Evolutionary conservation across 176 grass and related monocot genomes (phyloP).

Genomic region (Typha latifolia): DNA sequence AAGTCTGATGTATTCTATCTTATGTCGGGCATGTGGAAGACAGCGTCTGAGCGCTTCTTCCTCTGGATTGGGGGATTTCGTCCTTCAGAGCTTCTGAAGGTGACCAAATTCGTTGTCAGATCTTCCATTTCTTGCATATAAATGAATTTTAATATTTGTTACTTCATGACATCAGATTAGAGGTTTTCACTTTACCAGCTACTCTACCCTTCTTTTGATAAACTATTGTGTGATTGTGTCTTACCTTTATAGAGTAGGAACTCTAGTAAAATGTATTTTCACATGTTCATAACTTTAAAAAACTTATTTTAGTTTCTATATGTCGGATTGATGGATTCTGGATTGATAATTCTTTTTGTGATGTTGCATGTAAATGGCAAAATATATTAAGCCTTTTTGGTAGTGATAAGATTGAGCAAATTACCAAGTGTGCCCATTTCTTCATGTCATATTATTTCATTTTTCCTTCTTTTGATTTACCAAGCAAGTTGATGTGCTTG

Average conservation of each 20-base stretch:
- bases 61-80: slow-evolving; percentile 97
- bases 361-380: not conserved
- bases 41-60: slow-evolving; percentile 81
- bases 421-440: not conserved
- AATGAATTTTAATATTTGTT: not conserved
- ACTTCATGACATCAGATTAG: not conserved
- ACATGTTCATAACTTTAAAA: too few species aligned
- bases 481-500: not conserved
- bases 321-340: too few species aligned
- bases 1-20: slow-evolving; percentile 70
- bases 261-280: too few species aligned
- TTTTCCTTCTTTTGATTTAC: not conserved
- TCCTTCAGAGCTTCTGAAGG: slow-evolving; percentile 95
- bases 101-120: not conserved
- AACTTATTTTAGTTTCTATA: too few species aligned
- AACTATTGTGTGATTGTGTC: too few species aligned
- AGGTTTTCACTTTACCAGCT: not conserved
- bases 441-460: not conserved
- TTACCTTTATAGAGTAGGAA: too few species aligned
- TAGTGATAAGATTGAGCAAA: not conserved
- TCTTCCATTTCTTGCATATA: not conserved
- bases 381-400: not conserved
- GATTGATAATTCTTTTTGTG: too few species aligned
- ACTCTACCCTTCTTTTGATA: not conserved
- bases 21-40: slow-evolving; percentile 86